Evolutionary conservation across 2,329 filamentous ascomycete genomes (phyloP).

Genomic region (Monosporascus sp.): DNA sequence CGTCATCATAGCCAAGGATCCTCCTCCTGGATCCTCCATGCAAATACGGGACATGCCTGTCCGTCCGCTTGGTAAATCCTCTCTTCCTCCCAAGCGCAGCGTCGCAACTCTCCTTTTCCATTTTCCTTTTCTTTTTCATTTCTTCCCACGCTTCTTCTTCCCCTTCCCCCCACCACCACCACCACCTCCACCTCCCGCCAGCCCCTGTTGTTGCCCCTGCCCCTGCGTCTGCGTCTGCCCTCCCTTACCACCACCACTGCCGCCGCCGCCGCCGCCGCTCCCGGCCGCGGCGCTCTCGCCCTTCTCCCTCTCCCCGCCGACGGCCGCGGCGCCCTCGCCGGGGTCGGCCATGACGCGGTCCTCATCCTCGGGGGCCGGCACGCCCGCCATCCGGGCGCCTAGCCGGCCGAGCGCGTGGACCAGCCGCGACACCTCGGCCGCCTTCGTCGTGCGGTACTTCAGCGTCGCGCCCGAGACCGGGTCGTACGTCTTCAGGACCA

Average conservation of each 20-base stretch:
- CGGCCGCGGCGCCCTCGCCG: constrained; percentile 17
- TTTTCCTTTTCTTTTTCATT: constrained; percentile 36
- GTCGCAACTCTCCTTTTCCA: no score
- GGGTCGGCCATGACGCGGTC: constrained; percentile 39
- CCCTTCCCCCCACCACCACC: constrained; percentile 44
- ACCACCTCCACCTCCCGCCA: constrained; percentile 17
- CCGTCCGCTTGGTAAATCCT: no score
- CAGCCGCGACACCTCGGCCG: constrained; percentile 80
- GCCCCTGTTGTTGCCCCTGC: constrained; percentile 22
- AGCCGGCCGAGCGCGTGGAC: constrained; percentile 71
- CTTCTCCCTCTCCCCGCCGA: constrained; percentile 13
- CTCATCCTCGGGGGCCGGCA: constrained; percentile 33
- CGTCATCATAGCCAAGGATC: no score
- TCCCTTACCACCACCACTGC: constrained; percentile 14
- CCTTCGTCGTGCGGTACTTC: constrained; percentile 89
- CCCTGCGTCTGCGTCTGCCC: constrained; percentile 23
- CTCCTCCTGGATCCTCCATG: no score
- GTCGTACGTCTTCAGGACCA: constrained; percentile 87
- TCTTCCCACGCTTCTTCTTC: constrained; percentile 70
- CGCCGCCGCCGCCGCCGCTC: no score
- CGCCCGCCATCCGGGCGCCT: constrained; percentile 61
- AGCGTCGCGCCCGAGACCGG: constrained; percentile 74
- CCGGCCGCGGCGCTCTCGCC: constrained; percentile 3
- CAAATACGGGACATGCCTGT: no score
- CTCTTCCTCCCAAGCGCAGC: no score